Percentiles rank a stretch among this genome's conserved stretches.
Evolutionary conservation across 2,329 filamentous ascomycete genomes (phyloP).

Genomic region (Neofusicoccum cordaticola): DNA sequence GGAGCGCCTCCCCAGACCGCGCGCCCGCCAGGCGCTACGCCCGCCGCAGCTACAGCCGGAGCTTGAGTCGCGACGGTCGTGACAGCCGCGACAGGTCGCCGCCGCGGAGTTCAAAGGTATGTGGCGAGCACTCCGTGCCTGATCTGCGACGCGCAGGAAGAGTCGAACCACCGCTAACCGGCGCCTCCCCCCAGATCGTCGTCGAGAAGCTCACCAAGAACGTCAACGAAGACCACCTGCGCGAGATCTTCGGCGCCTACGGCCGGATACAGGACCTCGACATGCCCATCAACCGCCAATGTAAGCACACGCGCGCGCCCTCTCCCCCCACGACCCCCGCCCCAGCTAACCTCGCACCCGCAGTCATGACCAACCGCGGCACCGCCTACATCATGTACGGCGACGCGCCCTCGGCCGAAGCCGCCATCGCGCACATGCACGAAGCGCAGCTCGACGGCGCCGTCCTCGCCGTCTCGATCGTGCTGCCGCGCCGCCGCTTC

Average conservation of each 20-base stretch:
- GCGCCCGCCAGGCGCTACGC: conserved; percentile 11
- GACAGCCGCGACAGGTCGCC: conserved; percentile 20
- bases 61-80: conserved; percentile 33
- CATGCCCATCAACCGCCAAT: conserved; percentile 82
- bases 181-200: conserved; percentile 64
- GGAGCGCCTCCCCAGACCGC: conserved; percentile 16
- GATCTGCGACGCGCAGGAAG: too few species aligned
- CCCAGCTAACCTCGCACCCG: conserved; percentile 49
- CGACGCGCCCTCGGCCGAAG: conserved; percentile 74
- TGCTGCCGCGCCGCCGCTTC: conserved; percentile 78
- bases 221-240: conserved; percentile 81
- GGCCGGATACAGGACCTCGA: conserved; percentile 84
- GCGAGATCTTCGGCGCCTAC: conserved; percentile 88
- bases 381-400: conserved; percentile 89
- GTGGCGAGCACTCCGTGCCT: conserved; percentile 3
- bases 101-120: conserved; percentile 38
- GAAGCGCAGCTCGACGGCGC: conserved; percentile 90
- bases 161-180: neutral
- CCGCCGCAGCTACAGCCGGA: conserved; percentile 29
- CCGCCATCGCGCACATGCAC: conserved; percentile 94
- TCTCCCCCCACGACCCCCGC: conserved; percentile 14
- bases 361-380: conserved; percentile 85
- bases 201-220: conserved; percentile 96
- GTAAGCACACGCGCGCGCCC: conserved; percentile 49
- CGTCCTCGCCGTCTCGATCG: conserved; percentile 81